Base-by-base conservation (phyloP, 441 rosid genomes). In the Erysimum cheiri region DNA sequence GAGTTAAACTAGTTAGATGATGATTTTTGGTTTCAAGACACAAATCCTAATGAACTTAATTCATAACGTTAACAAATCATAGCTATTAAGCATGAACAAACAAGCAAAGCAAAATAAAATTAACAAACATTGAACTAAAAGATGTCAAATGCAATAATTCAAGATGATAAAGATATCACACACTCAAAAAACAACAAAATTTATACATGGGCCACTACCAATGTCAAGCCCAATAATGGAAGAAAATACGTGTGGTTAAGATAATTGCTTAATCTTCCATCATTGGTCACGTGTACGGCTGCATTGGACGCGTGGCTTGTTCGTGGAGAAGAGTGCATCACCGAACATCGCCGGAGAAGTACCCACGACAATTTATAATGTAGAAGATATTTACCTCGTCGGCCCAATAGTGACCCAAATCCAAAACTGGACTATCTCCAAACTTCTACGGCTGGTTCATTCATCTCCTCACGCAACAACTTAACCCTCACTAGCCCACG, bases 381-480 rank as follows among this genome's bases (percentile, higher is more conserved):
- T 47, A 47, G 15, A 64, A 63, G 24, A 64, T 22, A 64, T 33
- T 48, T 3, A 8, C 29, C 22, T 15, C 22, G 22, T 14, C 11
- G 49, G 49, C 14, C n/a, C 19, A 41, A 41, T 41, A 2, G 8
- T 58, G 1, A 32, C 37, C 69, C 55, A 72, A 56, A 56, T 72
- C 48, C 59, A 72, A 47, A 53, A 52, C 7, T 35, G 0, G 9
- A 58, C 31, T 46, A 26, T 19, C 26, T 41, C 17, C 11, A 70
- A 29, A 52, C 24, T 22, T 22, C 1, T 22, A 58, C 6, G 55
- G 72, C 48, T 73, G 62, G 61, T 3, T 73, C 7, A 52, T 73
- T 73, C 41, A 67, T 14, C 68, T 73, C 77, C 72, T 59, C 77
- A 73, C 49, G 67, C 12, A 54, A 33, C 13, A 39, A 15, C 62